These are phyloP conservation scores for Metarhizium brunneum DNA, from an alignment of 2,329 filamentous ascomycete genomes.

Conservation along the genomic window DNA sequence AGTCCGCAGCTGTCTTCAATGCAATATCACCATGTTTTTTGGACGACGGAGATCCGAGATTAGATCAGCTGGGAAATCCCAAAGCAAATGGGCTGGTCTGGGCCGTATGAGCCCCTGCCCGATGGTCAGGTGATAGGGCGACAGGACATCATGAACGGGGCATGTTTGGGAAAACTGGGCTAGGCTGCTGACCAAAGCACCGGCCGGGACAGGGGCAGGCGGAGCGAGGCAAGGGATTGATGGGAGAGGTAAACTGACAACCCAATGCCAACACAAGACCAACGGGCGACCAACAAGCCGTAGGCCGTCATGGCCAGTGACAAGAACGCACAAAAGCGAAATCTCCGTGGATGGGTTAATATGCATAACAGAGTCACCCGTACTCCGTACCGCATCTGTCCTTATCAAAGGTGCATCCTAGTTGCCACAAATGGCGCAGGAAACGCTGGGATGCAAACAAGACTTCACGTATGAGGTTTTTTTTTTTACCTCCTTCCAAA, in stretches of 20 bases:
- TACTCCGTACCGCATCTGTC: not conserved
- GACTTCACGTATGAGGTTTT: not conserved
- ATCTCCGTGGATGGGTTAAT: too few relatives aligned
- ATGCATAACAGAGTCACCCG: not conserved
- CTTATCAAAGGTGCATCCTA: not conserved
- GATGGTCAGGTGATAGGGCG: conserved; percentile 8
- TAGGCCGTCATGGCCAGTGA: not conserved
- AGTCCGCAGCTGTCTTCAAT: too few relatives aligned
- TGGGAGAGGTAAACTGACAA: not conserved
- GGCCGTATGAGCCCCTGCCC: conserved; percentile 3
- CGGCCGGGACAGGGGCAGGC: conserved; percentile 7
- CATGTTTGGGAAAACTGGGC: not conserved
- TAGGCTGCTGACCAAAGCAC: conserved; percentile 6
- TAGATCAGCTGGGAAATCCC: not conserved
- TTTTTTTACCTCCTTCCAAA: not conserved
- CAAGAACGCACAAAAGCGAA: not conserved
- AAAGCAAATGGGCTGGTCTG: conserved; percentile 3
- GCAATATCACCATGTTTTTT: not conserved
- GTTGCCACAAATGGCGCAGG: not conserved
- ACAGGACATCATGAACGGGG: conserved; percentile 4
- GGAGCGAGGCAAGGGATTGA: not conserved
- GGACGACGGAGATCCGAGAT: conserved; percentile 2
- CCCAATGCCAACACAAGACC: not conserved
- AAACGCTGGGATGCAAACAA: not conserved
- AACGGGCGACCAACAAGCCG: not conserved